Evolutionary conservation across 768 basidiomycete species (phyloP).

Genomic region (Russula earlei): DNA sequence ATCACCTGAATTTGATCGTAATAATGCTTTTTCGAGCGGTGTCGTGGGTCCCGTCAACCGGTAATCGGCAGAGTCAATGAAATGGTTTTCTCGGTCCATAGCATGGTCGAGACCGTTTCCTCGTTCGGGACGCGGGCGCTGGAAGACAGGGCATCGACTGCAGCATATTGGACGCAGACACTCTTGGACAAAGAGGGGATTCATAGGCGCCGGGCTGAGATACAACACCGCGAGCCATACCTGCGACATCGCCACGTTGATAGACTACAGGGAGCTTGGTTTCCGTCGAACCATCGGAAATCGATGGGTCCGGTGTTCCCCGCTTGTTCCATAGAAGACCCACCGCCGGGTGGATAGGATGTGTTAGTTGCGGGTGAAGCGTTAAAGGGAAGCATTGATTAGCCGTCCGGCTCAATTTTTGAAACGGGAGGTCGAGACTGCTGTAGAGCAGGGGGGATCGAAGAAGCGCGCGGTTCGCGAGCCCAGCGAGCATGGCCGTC

Average conservation of each 20-base stretch:
- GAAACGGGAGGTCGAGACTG: conserved; percentile 10
- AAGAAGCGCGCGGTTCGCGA: neutral
- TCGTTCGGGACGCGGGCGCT: conserved; percentile 6
- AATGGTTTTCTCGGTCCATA: no score
- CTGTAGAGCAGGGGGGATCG: neutral
- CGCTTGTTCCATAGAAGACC: no score
- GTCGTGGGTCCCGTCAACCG: no score
- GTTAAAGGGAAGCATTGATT: neutral
- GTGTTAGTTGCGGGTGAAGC: no score
- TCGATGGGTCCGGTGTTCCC: no score
- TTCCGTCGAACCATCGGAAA: neutral
- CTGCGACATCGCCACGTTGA: no score
- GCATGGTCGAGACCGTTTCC: conserved; percentile 4
- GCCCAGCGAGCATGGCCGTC: conserved; percentile 1
- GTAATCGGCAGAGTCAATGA: no score
- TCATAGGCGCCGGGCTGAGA: conserved; percentile 7
- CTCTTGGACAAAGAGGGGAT: neutral
- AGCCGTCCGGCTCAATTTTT: conserved; percentile 1
- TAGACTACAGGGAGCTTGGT: no score
- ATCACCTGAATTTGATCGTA: no score
- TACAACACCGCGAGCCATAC: neutral
- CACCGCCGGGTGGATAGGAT: no score
- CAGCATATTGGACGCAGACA: neutral
- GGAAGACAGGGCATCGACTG: neutral
- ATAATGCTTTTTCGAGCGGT: no score